Conservation (phyloP, 1,139 yeast genomes). For the Hyphopichia burtonii region DNA sequence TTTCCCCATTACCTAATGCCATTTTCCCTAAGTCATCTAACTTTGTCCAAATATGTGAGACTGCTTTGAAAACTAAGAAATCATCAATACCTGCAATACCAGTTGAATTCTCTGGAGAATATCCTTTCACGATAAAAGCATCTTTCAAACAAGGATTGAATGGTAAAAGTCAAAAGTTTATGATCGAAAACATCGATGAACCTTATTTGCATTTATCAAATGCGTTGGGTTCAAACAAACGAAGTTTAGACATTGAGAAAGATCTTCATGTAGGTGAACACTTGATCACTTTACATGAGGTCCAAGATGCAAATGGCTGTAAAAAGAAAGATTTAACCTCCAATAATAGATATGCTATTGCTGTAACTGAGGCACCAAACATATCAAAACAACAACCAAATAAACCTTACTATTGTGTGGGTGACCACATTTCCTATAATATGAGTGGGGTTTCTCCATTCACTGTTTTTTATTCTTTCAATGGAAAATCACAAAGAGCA, state of each 20-base stretch:
- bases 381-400: slow-evolving; percentile 41
- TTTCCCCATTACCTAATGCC: slow-evolving; percentile 61
- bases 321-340: slow-evolving; percentile 37
- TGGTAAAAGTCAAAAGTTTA: slow-evolving; percentile 14
- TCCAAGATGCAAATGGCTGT: slow-evolving; percentile 76
- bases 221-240: slow-evolving; percentile 5
- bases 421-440: slow-evolving; percentile 79
- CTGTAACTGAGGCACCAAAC: slow-evolving; percentile 76
- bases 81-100: slow-evolving; percentile 50
- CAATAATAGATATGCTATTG: slow-evolving; percentile 40
- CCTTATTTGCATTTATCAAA: slow-evolving; percentile 13
- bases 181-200: slow-evolving; percentile 8
- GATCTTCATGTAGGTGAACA: slow-evolving; percentile 48
- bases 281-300: slow-evolving; percentile 51
- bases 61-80: slow-evolving; percentile 30
- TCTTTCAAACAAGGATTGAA: slow-evolving; percentile 44
- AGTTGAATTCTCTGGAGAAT: slow-evolving; percentile 53
- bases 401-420: slow-evolving; percentile 75
- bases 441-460: slow-evolving; percentile 82
- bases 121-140: slow-evolving; percentile 62
- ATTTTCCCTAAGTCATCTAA: slow-evolving; percentile 48
- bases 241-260: slow-evolving; percentile 10
- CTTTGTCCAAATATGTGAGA: slow-evolving; percentile 58
- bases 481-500: slow-evolving; percentile 59
- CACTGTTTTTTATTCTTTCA: slow-evolving; percentile 69